Evolutionary conservation across 2,329 filamentous ascomycete genomes (phyloP).

Genomic region (Clonostachys byssicola): DNA sequence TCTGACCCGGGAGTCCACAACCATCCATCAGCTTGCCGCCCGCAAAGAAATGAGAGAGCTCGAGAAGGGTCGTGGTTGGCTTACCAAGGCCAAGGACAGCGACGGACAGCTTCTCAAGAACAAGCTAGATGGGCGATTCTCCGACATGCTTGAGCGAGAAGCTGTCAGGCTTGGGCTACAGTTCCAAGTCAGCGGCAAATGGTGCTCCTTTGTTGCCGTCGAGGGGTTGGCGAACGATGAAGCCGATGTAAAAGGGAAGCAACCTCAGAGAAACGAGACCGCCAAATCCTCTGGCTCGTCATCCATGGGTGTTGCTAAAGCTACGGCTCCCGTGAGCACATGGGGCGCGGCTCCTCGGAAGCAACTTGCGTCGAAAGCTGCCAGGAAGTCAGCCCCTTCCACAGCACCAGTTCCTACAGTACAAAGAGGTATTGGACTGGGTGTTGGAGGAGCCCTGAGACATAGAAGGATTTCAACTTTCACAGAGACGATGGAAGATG

Average conservation of each 20-base stretch:
- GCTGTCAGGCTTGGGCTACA: constrained; percentile 60
- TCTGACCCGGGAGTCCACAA: constrained; percentile 39
- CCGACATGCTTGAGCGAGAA: constrained; percentile 60
- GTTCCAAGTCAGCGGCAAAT: constrained; percentile 65
- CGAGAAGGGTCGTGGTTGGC: constrained; percentile 67
- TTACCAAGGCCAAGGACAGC: constrained; percentile 42
- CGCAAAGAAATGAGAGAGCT: constrained; percentile 65
- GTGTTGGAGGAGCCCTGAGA: too few species aligned
- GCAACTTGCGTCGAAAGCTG: constrained; percentile 97
- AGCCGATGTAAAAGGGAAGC: not conserved
- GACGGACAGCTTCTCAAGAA: constrained; percentile 40
- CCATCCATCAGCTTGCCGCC: constrained; percentile 67
- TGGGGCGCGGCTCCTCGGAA: constrained; percentile 56
- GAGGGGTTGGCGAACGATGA: constrained; percentile 28
- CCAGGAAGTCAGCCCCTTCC: constrained; percentile 95
- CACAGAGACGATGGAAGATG: too few species aligned
- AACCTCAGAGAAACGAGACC: too few species aligned
- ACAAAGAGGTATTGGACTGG: too few species aligned
- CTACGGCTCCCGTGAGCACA: too few species aligned
- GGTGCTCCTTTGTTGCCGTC: constrained; percentile 70
- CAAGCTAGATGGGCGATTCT: constrained; percentile 43
- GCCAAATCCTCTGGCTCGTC: too few species aligned
- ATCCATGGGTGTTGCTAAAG: too few species aligned
- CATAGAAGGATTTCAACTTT: too few species aligned
- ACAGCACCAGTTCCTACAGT: constrained; percentile 35